A percentile compares a stretch with the other conserved stretches of the same genome.
These are phyloP conservation scores for Spathaspora sp. DNA, from an alignment of 1,139 yeast genomes.

Conservation along the genomic window DNA sequence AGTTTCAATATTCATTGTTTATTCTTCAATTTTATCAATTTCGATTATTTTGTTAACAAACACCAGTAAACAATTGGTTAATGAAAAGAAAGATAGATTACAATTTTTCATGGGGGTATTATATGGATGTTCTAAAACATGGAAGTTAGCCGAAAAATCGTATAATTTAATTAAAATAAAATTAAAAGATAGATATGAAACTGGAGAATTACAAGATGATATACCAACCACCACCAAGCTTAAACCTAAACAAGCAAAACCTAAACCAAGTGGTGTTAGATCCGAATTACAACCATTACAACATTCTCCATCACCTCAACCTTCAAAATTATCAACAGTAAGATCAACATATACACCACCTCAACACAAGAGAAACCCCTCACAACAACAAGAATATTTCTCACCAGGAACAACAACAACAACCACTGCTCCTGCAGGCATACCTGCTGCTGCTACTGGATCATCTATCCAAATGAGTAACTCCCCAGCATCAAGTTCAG, in stretches of 20 bases:
- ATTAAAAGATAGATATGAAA: conserved; percentile 22
- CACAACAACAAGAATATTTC: not conserved
- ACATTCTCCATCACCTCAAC: conserved; percentile 2
- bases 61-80: conserved; percentile 25
- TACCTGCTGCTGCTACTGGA: conserved; percentile 5
- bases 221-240: not conserved
- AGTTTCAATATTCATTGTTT: conserved; percentile 48
- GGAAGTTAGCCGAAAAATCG: conserved; percentile 52
- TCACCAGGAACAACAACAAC: not conserved
- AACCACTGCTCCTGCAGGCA: not conserved
- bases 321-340: conserved; percentile 4
- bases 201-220: conserved; percentile 9
- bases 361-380: not conserved
- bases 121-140: conserved; percentile 42
- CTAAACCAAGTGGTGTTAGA: not conserved
- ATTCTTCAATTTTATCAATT: conserved; percentile 47
- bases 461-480: conserved; percentile 5
- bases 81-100: conserved; percentile 27
- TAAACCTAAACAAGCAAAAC: conserved; percentile 1
- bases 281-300: conserved; percentile 2
- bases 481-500: conserved; percentile 9
- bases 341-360: conserved; percentile 5
- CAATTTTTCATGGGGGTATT: conserved; percentile 37
- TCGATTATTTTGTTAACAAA: conserved; percentile 44
- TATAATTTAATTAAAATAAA: conserved; percentile 40